These are phyloP conservation scores for Cenchrus americanus DNA, from an alignment of 176 grass and related monocot genomes.

Conservation along the genomic window DNA sequence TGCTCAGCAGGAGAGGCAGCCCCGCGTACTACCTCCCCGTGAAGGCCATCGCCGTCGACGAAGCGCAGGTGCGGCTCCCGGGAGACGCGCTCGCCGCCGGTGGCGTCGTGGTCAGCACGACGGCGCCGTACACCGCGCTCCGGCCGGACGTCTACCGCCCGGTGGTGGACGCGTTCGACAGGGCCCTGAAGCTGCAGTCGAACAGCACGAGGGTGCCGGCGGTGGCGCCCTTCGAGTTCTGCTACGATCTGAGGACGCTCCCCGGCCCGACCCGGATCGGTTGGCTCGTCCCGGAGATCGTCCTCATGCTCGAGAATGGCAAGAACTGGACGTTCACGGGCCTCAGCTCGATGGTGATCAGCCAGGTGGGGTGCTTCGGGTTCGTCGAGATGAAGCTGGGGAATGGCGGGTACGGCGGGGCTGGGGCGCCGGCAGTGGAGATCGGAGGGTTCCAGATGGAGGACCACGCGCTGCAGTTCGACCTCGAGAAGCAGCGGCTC, in stretches of 20 bases:
- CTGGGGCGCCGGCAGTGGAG: conserved; percentile 39
- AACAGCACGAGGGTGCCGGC: neutral
- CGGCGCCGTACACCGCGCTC: conserved; percentile 47
- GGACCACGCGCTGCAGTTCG: conserved; percentile 50
- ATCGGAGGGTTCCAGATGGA: conserved; percentile 58
- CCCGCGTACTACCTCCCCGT: conserved; percentile 16
- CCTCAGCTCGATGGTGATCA: conserved; percentile 8
- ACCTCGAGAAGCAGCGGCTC: conserved; percentile 37
- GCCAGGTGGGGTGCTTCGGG: conserved; percentile 29
- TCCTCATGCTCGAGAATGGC: conserved; percentile 17
- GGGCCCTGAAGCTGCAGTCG: neutral
- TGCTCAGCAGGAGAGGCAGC: neutral
- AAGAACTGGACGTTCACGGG: conserved; percentile 34
- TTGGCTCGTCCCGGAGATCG: conserved; percentile 32
- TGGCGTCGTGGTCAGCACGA: conserved; percentile 42
- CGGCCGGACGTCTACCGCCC: conserved; percentile 48
- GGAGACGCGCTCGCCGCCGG: neutral
- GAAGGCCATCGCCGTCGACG: conserved; percentile 7
- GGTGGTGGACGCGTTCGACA: conserved; percentile 41
- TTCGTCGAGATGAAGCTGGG: conserved; percentile 23
- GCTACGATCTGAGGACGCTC: conserved; percentile 16
- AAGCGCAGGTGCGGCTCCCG: neutral
- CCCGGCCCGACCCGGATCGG: neutral
- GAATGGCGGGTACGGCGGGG: neutral
- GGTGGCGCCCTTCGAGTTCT: conserved; percentile 31